phyloP scores from a whole-genome alignment of 1,139 yeast genomes.

The Meyerozyma guilliermondii region DNA sequence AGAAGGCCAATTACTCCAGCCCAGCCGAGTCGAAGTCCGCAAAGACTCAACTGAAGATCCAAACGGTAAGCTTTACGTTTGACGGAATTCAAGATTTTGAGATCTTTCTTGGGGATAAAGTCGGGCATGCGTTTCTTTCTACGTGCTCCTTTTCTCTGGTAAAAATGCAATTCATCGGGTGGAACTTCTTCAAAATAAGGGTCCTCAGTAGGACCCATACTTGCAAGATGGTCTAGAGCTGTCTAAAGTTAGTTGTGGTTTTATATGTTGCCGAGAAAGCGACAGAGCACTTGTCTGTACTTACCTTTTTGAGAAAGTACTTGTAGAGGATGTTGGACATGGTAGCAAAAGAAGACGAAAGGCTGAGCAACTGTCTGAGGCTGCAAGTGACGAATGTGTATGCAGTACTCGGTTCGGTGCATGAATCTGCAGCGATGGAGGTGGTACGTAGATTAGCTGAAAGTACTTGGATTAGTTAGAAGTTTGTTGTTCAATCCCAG shows the following conservation, averaged over 20 bases:
- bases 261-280: not conserved
- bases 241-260: constrained; percentile 21
- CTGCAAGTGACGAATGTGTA: not conserved
- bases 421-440: not conserved
- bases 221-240: constrained; percentile 29
- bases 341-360: not conserved
- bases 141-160: constrained; percentile 43
- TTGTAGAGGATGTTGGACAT: constrained; percentile 26
- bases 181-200: constrained; percentile 50
- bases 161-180: constrained; percentile 38
- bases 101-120: constrained; percentile 51
- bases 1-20: constrained; percentile 64
- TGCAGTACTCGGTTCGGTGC: not conserved
- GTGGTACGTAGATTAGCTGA: not conserved
- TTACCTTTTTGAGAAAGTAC: constrained; percentile 35
- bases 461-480: not conserved
- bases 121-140: constrained; percentile 48
- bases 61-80: constrained; percentile 59
- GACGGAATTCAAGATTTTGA: constrained; percentile 46
- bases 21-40: constrained; percentile 71
- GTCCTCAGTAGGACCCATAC: constrained; percentile 31
- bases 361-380: not conserved
- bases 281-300: constrained; percentile 11
- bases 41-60: constrained; percentile 57
- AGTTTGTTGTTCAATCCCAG: too few species aligned